Conservation (phyloP, 768 basidiomycete species). For the Leucosporidium creatinivorum region DNA sequence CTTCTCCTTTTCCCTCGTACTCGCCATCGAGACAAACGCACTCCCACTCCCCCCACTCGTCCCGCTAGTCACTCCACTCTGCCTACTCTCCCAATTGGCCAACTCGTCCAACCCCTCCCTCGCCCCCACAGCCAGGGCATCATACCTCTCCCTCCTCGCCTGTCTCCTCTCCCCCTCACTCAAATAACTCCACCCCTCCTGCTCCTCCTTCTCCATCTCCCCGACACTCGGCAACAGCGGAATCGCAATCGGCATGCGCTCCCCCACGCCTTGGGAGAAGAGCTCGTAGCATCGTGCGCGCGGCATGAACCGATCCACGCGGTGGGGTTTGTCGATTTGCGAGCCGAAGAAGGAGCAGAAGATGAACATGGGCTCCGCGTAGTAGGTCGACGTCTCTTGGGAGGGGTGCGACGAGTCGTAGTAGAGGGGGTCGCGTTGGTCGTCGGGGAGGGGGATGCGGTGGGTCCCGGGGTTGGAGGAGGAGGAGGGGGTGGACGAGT, state of each 20-base stretch:
- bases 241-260: slow-evolving; percentile 9
- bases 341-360: slow-evolving; percentile 44
- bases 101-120: not conserved
- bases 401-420: slow-evolving; percentile 20
- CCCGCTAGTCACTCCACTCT: slow-evolving; percentile 3
- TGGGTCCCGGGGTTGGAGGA: not conserved
- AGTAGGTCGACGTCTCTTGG: slow-evolving; percentile 54
- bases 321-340: slow-evolving; percentile 46
- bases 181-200: not conserved
- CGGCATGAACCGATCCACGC: slow-evolving; percentile 66
- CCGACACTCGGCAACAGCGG: slow-evolving; percentile 4
- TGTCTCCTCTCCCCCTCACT: slow-evolving; percentile 13
- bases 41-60: not conserved
- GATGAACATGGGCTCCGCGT: slow-evolving; percentile 43
- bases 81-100: not conserved
- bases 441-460: slow-evolving; percentile 18
- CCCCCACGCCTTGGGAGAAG: slow-evolving; percentile 18
- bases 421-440: slow-evolving; percentile 34
- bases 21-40: not conserved
- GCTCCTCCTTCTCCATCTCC: not conserved
- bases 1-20: not conserved
- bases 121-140: slow-evolving; percentile 21
- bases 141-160: slow-evolving; percentile 18
- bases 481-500: not conserved
- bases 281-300: slow-evolving; percentile 56